Conservation (phyloP, 768 basidiomycete species). For the Leccinum olivaceopallidum region DNA sequence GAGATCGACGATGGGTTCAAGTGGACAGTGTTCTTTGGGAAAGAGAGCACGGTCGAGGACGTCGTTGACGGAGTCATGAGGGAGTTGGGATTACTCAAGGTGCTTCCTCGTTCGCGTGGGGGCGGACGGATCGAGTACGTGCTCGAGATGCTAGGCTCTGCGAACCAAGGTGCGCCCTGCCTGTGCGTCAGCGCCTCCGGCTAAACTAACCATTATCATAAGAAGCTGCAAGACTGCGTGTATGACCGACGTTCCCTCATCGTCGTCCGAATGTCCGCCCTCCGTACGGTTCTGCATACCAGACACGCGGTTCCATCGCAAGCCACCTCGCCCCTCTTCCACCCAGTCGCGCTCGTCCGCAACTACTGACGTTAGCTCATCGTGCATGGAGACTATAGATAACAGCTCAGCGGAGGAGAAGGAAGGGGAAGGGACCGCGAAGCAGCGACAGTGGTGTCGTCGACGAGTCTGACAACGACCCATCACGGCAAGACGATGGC, state of each 20-base stretch:
- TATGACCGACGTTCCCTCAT: constrained; percentile 18
- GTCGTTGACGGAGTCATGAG: constrained; percentile 51
- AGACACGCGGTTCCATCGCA: constrained; percentile 79
- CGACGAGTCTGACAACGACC: too few relatives aligned
- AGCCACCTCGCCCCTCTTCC: constrained; percentile 53
- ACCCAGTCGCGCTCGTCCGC: constrained; percentile 53
- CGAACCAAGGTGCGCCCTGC: constrained; percentile 47
- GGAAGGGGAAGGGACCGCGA: constrained; percentile 64
- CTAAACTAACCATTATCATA: neutral
- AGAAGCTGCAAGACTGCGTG: constrained; percentile 17
- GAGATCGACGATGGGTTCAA: constrained; percentile 74
- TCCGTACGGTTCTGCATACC: constrained; percentile 68
- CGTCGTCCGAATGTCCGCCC: constrained; percentile 12
- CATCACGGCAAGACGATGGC: too few relatives aligned
- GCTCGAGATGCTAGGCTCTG: constrained; percentile 57
- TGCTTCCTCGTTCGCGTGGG: constrained; percentile 64
- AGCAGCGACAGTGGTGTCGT: too few relatives aligned
- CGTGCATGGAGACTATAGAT: neutral
- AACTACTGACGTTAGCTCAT: constrained; percentile 41
- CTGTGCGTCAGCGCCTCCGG: neutral
- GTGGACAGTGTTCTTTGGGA: constrained; percentile 66
- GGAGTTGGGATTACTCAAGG: constrained; percentile 70
- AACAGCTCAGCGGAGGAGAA: constrained; percentile 32
- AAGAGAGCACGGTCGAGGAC: constrained; percentile 53
- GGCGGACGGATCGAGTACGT: constrained; percentile 67